phyloP scores from a whole-genome alignment of 371 early-diverging fungal genomes.

The Circinella minor region DNA sequence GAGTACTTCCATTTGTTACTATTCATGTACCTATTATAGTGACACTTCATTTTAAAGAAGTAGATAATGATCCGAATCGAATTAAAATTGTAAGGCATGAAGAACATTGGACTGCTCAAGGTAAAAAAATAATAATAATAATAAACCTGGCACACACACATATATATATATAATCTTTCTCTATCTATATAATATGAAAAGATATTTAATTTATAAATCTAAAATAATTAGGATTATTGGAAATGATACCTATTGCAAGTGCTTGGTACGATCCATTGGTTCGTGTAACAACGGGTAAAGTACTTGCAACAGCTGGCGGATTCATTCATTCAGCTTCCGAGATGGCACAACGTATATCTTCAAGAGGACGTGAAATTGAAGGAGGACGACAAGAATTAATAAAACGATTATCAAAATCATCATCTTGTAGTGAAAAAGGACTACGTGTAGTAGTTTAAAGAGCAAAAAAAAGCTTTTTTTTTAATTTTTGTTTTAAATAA shows the following conservation, averaged over 20 bases:
- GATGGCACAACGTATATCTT: constrained; percentile 24
- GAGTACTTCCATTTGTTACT: constrained; percentile 24
- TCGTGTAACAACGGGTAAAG: constrained; percentile 51
- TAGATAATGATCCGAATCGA: constrained; percentile 11
- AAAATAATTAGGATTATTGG: constrained; percentile 60
- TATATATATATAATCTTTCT: too few relatives aligned
- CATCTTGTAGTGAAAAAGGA: constrained; percentile 1
- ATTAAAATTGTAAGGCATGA: constrained; percentile 24
- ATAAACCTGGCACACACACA: too few relatives aligned
- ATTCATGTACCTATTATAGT: constrained; percentile 25
- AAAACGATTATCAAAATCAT: neutral
- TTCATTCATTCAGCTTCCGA: constrained; percentile 54
- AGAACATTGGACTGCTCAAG: constrained; percentile 35
- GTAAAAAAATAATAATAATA: too few relatives aligned
- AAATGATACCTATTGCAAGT: constrained; percentile 55
- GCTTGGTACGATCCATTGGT: constrained; percentile 68
- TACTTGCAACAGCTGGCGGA: constrained; percentile 57
- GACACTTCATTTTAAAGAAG: constrained; percentile 23
- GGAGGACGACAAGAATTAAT: neutral
- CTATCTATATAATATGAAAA: too few relatives aligned
- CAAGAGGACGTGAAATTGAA: constrained; percentile 11
- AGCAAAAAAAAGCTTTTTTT: neutral
- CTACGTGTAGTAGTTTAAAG: neutral
- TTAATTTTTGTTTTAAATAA: neutral
- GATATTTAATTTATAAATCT: too few relatives aligned